A percentile compares a stretch with the other conserved stretches of the same genome.
Conservation (phyloP, 2,329 filamentous ascomycete genomes). For the Trichoderma breve region DNA sequence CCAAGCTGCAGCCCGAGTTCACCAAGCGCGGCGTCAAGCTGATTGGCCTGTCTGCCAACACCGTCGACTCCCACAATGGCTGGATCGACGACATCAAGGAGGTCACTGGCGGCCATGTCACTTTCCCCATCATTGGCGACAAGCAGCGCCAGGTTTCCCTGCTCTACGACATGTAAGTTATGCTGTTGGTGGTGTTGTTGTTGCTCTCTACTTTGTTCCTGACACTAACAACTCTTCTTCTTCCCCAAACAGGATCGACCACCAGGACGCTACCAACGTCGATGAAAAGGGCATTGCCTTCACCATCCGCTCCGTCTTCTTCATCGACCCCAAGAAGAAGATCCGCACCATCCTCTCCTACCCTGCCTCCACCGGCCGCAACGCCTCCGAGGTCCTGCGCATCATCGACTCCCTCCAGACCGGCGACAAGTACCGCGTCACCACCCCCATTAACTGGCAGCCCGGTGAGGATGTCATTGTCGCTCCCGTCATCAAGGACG, state of each 20-base stretch:
- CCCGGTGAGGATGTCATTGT: conserved; percentile 91
- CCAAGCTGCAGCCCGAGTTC: conserved; percentile 86
- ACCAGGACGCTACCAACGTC: conserved; percentile 78
- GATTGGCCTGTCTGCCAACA: conserved; percentile 87
- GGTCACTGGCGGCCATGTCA: conserved; percentile 66
- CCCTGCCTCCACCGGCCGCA: conserved; percentile 85
- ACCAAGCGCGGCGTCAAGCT: conserved; percentile 84
- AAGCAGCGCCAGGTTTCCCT: conserved; percentile 73
- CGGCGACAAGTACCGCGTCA: conserved; percentile 83
- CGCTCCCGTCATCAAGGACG: conserved; percentile 76
- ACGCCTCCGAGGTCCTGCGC: conserved; percentile 75
- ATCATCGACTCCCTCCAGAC: conserved; percentile 77
- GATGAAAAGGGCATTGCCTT: conserved; percentile 82
- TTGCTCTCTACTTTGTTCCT: no score
- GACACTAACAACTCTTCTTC: not conserved
- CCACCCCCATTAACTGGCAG: conserved; percentile 87
- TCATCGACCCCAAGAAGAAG: conserved; percentile 92
- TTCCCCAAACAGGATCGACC: conserved; percentile 59
- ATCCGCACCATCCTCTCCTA: conserved; percentile 91
- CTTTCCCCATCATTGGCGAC: conserved; percentile 80
- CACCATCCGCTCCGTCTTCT: conserved; percentile 91
- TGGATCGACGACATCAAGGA: conserved; percentile 92
- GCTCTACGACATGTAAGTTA: conserved; percentile 70
- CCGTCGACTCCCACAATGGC: conserved; percentile 74
- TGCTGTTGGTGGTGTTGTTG: not conserved